Evolutionary conservation across 192 early-diverging fungal genomes (phyloP), one percentile per base, ranked within the genome.

Genomic region (Allomyces arbusculus): DNA sequence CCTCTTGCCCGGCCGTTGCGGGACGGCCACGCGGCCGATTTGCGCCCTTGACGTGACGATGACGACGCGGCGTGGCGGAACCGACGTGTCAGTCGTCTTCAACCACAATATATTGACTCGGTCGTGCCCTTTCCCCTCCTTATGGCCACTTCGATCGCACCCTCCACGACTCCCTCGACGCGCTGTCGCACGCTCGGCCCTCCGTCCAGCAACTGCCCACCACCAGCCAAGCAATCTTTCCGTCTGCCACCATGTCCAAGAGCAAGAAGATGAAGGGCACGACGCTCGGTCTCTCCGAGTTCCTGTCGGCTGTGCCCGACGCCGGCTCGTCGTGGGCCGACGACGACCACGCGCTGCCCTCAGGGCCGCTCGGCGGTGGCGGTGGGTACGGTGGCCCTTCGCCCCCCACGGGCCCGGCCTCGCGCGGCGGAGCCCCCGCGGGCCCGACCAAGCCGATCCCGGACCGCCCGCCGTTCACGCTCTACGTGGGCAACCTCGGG

Each of bases 361-460:
- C 16, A 0, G 50, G 50, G 16, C 16, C 16, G 12, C 50, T n/a
- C 50, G 20, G 12, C 20, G 50, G 50, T n/a, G 50, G 50, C 50
- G 50, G 50, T 20, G 50, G 50, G 12, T n/a, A 16, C 16, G 16
- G 50, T 3, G 12, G 50, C 50, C 50, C 12, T 1, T 58, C 16
- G 50, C 50, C 16, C 50, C 50, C 50, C 5, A 40, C 33, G 33
- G 50, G 16, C 50, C 50, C 20, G 16, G 50, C 16, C 50, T n/a
- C 50, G 16, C 50, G 50, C 16, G 20, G 50, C 2, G 50, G 50
- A 20, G 50, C 16, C 16, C 16, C 50, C 50, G 50, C 50, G 65
- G 33, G 33, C 45, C 25, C 24, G 61, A 16, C 20, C 61, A 45
- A 61, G 45, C 65, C 65, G 61, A 25, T 65, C 24, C 65, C 65